phyloP scores from a whole-genome alignment of 257 asterid species.

The Rubia yunnanensis region DNA sequence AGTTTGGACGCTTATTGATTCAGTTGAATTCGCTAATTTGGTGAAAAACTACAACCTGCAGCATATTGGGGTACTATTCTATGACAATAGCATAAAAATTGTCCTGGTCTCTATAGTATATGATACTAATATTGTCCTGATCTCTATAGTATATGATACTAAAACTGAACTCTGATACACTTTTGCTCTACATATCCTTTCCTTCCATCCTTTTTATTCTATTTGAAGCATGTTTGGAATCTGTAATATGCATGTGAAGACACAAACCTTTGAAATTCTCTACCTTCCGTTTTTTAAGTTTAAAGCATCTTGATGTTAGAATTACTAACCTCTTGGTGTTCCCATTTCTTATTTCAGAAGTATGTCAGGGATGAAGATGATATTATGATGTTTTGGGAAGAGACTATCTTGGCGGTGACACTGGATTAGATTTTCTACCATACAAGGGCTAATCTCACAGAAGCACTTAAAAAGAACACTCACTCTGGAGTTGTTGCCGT shows the following conservation, averaged over 20 bases:
- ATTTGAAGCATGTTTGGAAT: background rate
- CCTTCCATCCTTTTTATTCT: background rate
- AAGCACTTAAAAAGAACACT: constrained; percentile 50
- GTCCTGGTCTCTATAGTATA: too few species aligned
- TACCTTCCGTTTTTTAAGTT: background rate
- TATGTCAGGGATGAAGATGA: constrained; percentile 68
- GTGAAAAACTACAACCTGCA: constrained; percentile 66
- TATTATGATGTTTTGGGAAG: constrained; percentile 72
- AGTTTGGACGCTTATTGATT: constrained; percentile 72
- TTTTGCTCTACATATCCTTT: background rate
- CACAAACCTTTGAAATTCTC: too few species aligned
- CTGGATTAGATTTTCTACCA: constrained; percentile 77
- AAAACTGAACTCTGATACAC: background rate
- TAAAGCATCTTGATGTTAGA: background rate
- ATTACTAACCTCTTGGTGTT: background rate
- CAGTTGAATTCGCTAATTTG: constrained; percentile 57
- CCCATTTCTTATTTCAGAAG: constrained; percentile 42
- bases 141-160: background rate
- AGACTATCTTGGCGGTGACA: constrained; percentile 85
- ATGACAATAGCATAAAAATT: background rate
- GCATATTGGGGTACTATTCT: constrained; percentile 68
- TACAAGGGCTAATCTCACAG: constrained; percentile 36
- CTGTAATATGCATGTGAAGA: background rate
- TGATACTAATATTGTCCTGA: too few species aligned
- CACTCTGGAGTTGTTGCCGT: constrained; percentile 73